A percentile compares a stretch with the other conserved stretches of the same genome.
phyloP scores from a whole-genome alignment of 2,329 filamentous ascomycete species.

The Aspergillus ochraceus region DNA sequence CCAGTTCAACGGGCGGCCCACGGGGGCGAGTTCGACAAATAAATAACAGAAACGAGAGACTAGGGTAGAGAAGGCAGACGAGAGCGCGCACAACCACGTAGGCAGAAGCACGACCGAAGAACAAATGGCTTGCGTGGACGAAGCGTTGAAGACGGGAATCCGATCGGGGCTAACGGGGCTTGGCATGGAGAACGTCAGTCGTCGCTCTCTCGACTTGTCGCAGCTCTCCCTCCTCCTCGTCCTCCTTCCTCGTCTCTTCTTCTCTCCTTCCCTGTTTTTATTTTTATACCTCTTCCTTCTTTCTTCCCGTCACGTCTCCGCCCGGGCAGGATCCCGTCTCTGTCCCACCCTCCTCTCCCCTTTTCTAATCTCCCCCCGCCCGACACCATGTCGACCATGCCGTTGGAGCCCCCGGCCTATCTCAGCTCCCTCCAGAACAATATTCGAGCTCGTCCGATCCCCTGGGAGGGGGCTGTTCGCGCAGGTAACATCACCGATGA shows the following conservation, averaged over 20 bases:
- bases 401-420: constrained; percentile 88
- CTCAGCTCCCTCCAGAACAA: constrained; percentile 89
- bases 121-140: constrained; percentile 20
- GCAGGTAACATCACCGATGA: constrained; percentile 91
- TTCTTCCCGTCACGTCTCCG: background rate
- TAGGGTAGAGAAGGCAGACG: background rate
- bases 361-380: constrained; percentile 3
- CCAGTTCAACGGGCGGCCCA: background rate
- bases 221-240: constrained; percentile 8
- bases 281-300: constrained; percentile 4
- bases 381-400: constrained; percentile 59
- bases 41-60: background rate
- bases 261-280: constrained; percentile 9
- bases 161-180: constrained; percentile 11
- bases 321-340: constrained; percentile 12
- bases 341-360: background rate
- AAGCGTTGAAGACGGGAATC: constrained; percentile 8
- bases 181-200: constrained; percentile 16
- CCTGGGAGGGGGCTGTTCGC: constrained; percentile 94
- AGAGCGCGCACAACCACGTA: background rate
- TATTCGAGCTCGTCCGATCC: constrained; percentile 91
- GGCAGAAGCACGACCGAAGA: background rate
- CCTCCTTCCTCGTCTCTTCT: constrained; percentile 6
- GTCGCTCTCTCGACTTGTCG: background rate
- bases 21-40: background rate